Conservation (phyloP, 768 basidiomycete genomes). For the Xerocomellus dryophilus region DNA sequence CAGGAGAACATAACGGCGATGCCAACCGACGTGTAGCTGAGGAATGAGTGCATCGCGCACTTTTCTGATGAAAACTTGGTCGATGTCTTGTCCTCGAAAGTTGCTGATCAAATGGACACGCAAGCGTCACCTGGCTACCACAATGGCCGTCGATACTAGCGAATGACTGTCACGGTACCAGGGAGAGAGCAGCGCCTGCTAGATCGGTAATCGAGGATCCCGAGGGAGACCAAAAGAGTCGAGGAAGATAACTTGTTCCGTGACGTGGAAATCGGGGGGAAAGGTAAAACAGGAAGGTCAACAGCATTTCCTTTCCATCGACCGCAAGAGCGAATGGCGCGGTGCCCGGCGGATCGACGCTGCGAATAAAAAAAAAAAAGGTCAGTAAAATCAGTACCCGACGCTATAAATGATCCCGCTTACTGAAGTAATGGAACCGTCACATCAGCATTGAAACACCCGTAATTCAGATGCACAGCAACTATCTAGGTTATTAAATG, state of each 20-base stretch:
- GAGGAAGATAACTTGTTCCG: background rate
- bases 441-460: conserved; percentile 2
- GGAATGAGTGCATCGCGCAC: conserved; percentile 1
- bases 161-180: background rate
- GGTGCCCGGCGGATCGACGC: background rate
- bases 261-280: background rate
- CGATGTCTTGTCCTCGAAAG: background rate
- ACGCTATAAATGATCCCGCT: conserved; percentile 19
- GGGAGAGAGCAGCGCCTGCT: background rate
- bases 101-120: background rate
- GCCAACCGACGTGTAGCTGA: background rate
- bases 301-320: background rate
- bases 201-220: background rate
- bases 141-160: background rate
- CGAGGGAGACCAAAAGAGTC: background rate
- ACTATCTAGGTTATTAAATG: conserved; percentile 30
- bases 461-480: conserved; percentile 20
- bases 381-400: conserved; percentile 15
- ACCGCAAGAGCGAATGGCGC: background rate
- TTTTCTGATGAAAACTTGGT: background rate
- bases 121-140: conserved; percentile 7
- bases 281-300: conserved; percentile 1
- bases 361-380: conserved; percentile 2
- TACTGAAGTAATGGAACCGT: conserved; percentile 14
- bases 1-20: background rate